A percentile compares a stretch with the other conserved stretches of the same genome.
These are phyloP conservation scores for Limonium bicolor DNA, from an alignment of 148 eudicot genomes.

Conservation along the genomic window DNA sequence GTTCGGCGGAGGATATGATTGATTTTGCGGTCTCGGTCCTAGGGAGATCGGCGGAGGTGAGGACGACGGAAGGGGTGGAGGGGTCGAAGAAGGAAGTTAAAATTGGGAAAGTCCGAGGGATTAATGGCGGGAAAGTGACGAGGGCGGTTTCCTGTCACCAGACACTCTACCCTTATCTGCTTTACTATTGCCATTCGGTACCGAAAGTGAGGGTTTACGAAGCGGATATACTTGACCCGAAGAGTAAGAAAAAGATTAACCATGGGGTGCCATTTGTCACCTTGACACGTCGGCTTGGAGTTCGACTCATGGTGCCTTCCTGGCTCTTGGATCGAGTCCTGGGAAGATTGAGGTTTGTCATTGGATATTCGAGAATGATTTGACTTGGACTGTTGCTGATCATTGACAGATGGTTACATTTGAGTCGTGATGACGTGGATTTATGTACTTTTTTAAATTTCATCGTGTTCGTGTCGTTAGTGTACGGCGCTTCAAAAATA, in stretches of 20 bases:
- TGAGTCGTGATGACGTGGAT: too few species aligned
- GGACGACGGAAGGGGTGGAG: slow-evolving; percentile 34
- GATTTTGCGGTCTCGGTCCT: slow-evolving; percentile 64
- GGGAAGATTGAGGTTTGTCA: slow-evolving; percentile 89
- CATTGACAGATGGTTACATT: background rate
- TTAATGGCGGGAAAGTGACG: slow-evolving; percentile 66
- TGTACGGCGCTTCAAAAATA: too few species aligned
- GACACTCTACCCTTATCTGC: slow-evolving; percentile 60
- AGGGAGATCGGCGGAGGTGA: slow-evolving; percentile 37
- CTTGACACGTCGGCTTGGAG: slow-evolving; percentile 79
- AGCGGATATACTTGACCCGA: slow-evolving; percentile 59
- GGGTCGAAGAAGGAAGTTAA: slow-evolving; percentile 34
- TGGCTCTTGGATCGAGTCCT: slow-evolving; percentile 62
- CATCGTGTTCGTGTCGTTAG: too few species aligned
- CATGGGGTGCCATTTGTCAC: slow-evolving; percentile 79
- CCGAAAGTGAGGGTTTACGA: slow-evolving; percentile 79
- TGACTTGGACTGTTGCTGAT: slow-evolving; percentile 67
- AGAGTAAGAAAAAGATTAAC: slow-evolving; percentile 41
- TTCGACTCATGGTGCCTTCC: slow-evolving; percentile 64
- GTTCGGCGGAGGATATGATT: slow-evolving; percentile 72
- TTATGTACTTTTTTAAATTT: too few species aligned
- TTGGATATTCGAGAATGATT: slow-evolving; percentile 89
- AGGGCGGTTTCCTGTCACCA: slow-evolving; percentile 76
- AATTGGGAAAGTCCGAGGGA: slow-evolving; percentile 52
- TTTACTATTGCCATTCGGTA: slow-evolving; percentile 81